A percentile compares a stretch with the other conserved stretches of the same genome.
Evolutionary conservation across 345 rosid genomes (phyloP).

Genomic region (Eucalyptus globulus): DNA sequence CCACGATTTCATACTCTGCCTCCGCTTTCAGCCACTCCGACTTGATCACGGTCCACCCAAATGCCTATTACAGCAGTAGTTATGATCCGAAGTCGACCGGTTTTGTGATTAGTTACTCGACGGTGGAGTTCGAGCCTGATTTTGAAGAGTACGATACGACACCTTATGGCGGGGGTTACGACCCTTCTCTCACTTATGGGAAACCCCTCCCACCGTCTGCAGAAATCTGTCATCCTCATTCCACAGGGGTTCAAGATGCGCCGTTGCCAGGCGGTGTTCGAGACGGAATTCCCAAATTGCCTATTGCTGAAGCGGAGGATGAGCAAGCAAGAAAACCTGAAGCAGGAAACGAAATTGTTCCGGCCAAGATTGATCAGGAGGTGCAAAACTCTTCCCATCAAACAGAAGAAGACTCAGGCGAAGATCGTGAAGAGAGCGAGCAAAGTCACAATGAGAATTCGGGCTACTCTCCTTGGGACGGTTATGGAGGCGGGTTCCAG

Average conservation of each 20-base stretch:
- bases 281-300: not conserved
- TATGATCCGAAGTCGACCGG: constrained; percentile 7
- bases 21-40: constrained; percentile 23
- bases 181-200: constrained; percentile 44
- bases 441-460: not conserved
- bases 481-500: not conserved
- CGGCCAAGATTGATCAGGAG: not conserved
- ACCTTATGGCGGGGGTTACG: constrained; percentile 72
- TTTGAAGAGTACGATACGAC: constrained; percentile 71
- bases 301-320: not conserved
- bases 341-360: constrained; percentile 1
- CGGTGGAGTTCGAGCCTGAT: constrained; percentile 25
- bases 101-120: constrained; percentile 20
- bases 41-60: constrained; percentile 10
- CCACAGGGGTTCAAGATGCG: not conserved
- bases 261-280: not conserved
- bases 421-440: not conserved
- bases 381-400: not conserved
- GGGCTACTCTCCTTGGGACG: not conserved
- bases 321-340: not conserved
- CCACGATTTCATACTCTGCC: constrained; percentile 28
- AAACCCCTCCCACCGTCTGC: constrained; percentile 54
- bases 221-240: constrained; percentile 45
- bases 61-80: not conserved
- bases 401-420: not conserved